Conservation (phyloP, 768 basidiomycete genomes). For the Hortiboletus flavorubellus region DNA sequence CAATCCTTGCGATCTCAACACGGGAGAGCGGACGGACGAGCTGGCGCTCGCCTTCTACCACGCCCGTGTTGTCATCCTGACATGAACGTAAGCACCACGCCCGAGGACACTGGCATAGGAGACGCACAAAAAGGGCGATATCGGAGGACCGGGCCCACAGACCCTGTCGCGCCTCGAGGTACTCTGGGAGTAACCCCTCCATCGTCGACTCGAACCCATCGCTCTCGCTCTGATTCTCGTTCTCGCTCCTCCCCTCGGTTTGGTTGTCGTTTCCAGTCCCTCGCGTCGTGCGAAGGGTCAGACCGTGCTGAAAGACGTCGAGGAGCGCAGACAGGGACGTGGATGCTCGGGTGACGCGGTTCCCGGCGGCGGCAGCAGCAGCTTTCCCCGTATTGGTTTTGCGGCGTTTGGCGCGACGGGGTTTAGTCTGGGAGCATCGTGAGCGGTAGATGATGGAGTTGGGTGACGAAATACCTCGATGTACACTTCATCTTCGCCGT, state of each 20-base stretch:
- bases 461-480: constrained; percentile 13
- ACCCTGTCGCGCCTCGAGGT: constrained; percentile 28
- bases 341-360: constrained; percentile 17
- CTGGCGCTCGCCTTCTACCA: constrained; percentile 19
- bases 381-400: constrained; percentile 23
- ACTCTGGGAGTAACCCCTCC: constrained; percentile 33
- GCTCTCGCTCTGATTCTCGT: neutral
- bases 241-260: neutral
- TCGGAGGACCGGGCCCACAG: constrained; percentile 20
- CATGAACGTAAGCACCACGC: neutral
- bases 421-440: constrained; percentile 5
- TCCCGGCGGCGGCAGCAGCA: neutral
- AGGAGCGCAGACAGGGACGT: constrained; percentile 17
- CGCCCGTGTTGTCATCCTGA: constrained; percentile 11
- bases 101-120: neutral
- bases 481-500: constrained; percentile 20
- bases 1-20: constrained; percentile 38
- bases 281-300: neutral
- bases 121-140: constrained; percentile 15
- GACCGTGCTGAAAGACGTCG: constrained; percentile 17
- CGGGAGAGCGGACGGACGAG: constrained; percentile 40
- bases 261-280: neutral
- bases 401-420: constrained; percentile 25
- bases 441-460: neutral
- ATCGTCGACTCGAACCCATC: constrained; percentile 36